Conservation (phyloP, 2,329 filamentous ascomycete species). For the Cercospora zeina region DNA sequence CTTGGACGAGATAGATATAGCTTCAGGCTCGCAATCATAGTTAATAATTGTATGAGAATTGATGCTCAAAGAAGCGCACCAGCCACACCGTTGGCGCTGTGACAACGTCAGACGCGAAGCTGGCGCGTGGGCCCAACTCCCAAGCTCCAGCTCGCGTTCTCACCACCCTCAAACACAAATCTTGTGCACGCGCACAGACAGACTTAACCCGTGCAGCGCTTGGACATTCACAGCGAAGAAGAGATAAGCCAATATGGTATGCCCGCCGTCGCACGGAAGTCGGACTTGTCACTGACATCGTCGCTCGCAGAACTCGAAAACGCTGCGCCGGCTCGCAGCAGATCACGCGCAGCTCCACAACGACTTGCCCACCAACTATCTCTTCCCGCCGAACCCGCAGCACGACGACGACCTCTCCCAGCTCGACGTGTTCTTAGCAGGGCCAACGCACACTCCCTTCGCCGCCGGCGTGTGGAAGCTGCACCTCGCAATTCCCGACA, state of each 20-base stretch:
- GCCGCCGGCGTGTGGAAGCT: conserved; percentile 60
- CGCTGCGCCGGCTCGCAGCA: conserved; percentile 59
- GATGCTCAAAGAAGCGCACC: neutral
- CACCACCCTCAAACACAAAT: conserved; percentile 3
- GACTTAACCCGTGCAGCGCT: conserved; percentile 5
- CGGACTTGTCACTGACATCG: neutral
- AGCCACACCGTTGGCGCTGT: neutral
- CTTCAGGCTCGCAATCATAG: neutral
- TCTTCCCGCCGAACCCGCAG: conserved; percentile 50
- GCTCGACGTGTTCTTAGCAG: conserved; percentile 59
- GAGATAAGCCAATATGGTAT: conserved; percentile 16
- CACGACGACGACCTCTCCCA: conserved; percentile 57
- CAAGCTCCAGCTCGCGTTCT: neutral
- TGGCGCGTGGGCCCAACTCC: too few relatives aligned
- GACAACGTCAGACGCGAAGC: conserved; percentile 3
- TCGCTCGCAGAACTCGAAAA: conserved; percentile 47
- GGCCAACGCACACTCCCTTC: conserved; percentile 62
- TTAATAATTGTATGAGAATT: conserved; percentile 2
- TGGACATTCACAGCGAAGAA: conserved; percentile 4
- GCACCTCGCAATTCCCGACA: conserved; percentile 59
- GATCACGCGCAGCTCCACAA: conserved; percentile 61
- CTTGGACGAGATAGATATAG: neutral
- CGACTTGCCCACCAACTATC: conserved; percentile 62
- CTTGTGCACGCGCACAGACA: conserved; percentile 2
- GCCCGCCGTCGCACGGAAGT: neutral